A percentile compares a stretch with the other conserved stretches of the same genome.
These are phyloP conservation scores for Cladosporium sp. DNA, from an alignment of 2,329 filamentous ascomycete species.

Conservation along the genomic window DNA sequence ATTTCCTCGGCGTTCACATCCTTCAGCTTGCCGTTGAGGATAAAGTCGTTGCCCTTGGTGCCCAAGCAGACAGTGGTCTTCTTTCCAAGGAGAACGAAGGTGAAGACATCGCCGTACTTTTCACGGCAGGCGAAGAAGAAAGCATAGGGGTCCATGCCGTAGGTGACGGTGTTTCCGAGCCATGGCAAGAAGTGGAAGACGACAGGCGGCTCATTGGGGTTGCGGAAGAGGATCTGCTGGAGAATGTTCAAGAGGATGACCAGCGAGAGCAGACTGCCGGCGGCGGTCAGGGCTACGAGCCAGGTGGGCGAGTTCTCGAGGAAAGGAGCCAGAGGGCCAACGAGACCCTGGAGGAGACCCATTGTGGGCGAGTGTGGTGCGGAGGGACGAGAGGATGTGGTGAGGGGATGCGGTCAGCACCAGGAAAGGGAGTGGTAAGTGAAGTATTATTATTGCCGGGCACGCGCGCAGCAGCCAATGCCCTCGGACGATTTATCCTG, in stretches of 20 bases:
- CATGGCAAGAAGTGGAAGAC: slow-evolving; percentile 66
- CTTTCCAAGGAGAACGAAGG: slow-evolving; percentile 81
- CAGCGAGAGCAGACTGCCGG: slow-evolving; percentile 47
- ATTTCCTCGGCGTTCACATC: slow-evolving; percentile 90
- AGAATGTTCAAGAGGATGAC: slow-evolving; percentile 74
- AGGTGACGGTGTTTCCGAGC: slow-evolving; percentile 85
- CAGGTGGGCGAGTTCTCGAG: slow-evolving; percentile 28
- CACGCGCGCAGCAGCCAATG: slow-evolving; percentile 5
- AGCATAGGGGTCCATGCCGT: slow-evolving; percentile 87
- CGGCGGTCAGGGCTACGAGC: slow-evolving; percentile 41
- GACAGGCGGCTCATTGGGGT: slow-evolving; percentile 62
- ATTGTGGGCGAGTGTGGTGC: slow-evolving; percentile 33
- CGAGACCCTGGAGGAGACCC: slow-evolving; percentile 49
- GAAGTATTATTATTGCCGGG: neutral
- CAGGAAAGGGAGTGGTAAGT: neutral
- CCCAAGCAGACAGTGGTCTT: slow-evolving; percentile 85
- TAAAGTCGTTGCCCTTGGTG: slow-evolving; percentile 81
- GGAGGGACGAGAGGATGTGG: neutral
- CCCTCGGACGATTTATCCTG: slow-evolving; percentile 2
- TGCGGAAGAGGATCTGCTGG: slow-evolving; percentile 64
- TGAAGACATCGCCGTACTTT: slow-evolving; percentile 90
- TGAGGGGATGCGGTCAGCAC: neutral
- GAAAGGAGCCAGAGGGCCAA: slow-evolving; percentile 41
- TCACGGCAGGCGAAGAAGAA: slow-evolving; percentile 73
- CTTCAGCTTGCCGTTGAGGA: slow-evolving; percentile 84